Evolutionary conservation across 140 eudicot genomes (phyloP), one percentile per base, ranked within the genome.

Genomic region (Senecio squalidus): DNA sequence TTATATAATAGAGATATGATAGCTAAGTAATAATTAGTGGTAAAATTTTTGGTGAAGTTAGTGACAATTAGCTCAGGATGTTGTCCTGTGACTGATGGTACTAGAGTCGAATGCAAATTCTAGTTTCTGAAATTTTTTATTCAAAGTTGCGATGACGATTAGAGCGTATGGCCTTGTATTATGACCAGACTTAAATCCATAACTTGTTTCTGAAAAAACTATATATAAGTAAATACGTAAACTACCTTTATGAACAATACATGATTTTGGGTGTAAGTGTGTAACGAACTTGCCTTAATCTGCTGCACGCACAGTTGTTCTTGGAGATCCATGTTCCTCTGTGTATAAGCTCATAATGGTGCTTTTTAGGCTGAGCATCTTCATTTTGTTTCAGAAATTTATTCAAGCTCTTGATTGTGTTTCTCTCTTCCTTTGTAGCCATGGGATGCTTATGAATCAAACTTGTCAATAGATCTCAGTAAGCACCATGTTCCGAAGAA

Each of bases 401-500:
- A 39, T 11, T 29, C 13, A 17, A 24, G 23, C 6, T 63, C 44
- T 34, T 66, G 30, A 59, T 58, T 41, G 38, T 30, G 36, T 34
- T 38, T 57, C 43, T 69, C 24, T 65, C 52, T 24, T 72, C 21
- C 49, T 72, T 59, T 74, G 80, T 64, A 91, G 98, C 98, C 98
- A 48, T 86, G 96, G 98, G 96, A 91, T 52, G 65, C 95, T 33
- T 86, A 91, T 47, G 68, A 51, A 27, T 72, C 98, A 14, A 85
- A 91, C 75, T 29, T 83, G 76, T 84, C 92, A n/a, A 91, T 91
- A 29, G 96, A 86, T 79, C 94, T 91, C 16, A 67, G 72, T 16
- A 91, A 84, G 79, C 98, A 91, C 80, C 98, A 91, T 65, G 89
- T 60, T 17, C 98, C 98, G 1, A 86, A 77, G 83, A 86, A 82